Evolutionary conservation across 2,329 filamentous ascomycete species (phyloP), one percentile per base, ranked within the genome.

Genomic region (Hypoxylon sp.): DNA sequence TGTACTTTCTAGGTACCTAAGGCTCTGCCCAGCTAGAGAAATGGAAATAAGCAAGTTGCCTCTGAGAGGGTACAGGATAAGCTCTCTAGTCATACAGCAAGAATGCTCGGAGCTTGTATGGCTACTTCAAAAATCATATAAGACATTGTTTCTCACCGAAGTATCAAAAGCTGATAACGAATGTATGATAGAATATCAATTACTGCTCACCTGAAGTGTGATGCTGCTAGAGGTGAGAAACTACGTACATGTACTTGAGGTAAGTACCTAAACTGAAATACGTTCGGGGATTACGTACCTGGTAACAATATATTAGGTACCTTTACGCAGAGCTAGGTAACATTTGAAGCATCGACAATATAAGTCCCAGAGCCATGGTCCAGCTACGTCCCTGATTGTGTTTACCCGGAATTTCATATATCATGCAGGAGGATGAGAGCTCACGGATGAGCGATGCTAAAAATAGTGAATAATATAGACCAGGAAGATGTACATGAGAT

Each of bases 401-500:
- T 21, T 43, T 43, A 43, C 38, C 38, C 38, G 38, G 38, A 21
- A 21, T 43, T 11, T 43, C 38, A 21, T 4, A 5, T 10, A 11
- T 21, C n/a, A 21, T 43, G 9, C 17, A 21, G 38, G 17, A 43
- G 2, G 17, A 4, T 17, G 6, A 10, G 7, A 4, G 38, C 7
- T 21, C 17, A 7, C 14, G 11, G 17, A 21, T 43, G 38, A 10
- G 9, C 19, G 9, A 21, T 21, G n/a, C 38, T 43, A 43, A 19
- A 43, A 43, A 43, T 43, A 43, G 38, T 9, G 17, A 43, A 11
- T 21, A 43, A 43, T 43, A 43, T 43, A 43, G 38, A 11, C n/a
- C 17, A 43, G 38, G 38, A 10, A 43, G 38, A 19, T 43, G 9
- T 21, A 21, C 38, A 43, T 17, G n/a, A n/a, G n/a, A n/a, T n/a